Conservation (phyloP, 2,329 filamentous ascomycete species). For the Neonectria faginata region DNA sequence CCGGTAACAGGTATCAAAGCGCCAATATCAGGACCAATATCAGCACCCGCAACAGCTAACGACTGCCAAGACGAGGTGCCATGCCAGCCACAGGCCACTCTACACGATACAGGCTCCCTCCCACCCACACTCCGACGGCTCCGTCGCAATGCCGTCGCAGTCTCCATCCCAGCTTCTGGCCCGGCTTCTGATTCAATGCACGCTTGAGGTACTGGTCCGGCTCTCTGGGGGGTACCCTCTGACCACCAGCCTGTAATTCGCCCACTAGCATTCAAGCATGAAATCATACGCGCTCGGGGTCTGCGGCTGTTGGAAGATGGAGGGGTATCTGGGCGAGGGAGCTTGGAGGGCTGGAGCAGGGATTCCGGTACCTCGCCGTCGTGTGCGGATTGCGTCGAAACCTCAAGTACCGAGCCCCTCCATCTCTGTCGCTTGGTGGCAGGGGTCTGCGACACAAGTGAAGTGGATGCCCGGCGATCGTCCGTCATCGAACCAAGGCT, state of each 20-base stretch:
- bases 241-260: slow-evolving; percentile 23
- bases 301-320: slow-evolving; percentile 34
- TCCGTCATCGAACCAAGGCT: slow-evolving; percentile 25
- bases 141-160: background rate
- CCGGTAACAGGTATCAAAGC: slow-evolving; percentile 2
- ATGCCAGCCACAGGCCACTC: slow-evolving; percentile 13
- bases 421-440: slow-evolving; percentile 24
- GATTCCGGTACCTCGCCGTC: slow-evolving; percentile 32
- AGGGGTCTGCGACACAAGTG: slow-evolving; percentile 43
- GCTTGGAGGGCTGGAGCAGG: slow-evolving; percentile 37
- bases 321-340: slow-evolving; percentile 34
- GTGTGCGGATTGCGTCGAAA: slow-evolving; percentile 20
- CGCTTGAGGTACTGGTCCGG: slow-evolving; percentile 19
- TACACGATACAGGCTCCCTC: slow-evolving; percentile 23
- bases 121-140: background rate
- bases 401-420: slow-evolving; percentile 41
- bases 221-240: slow-evolving; percentile 5
- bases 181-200: slow-evolving; percentile 23
- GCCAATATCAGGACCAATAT: slow-evolving; percentile 10
- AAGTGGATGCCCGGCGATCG: slow-evolving; percentile 26
- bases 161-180: background rate
- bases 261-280: slow-evolving; percentile 38
- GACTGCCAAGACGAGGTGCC: slow-evolving; percentile 12
- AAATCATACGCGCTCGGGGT: slow-evolving; percentile 42
- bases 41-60: slow-evolving; percentile 6